Percentiles rank a stretch among this genome's conserved stretches.
These are phyloP conservation scores for Lizanozyma gosingica DNA, from an alignment of 1,139 yeast genomes.

Conservation along the genomic window DNA sequence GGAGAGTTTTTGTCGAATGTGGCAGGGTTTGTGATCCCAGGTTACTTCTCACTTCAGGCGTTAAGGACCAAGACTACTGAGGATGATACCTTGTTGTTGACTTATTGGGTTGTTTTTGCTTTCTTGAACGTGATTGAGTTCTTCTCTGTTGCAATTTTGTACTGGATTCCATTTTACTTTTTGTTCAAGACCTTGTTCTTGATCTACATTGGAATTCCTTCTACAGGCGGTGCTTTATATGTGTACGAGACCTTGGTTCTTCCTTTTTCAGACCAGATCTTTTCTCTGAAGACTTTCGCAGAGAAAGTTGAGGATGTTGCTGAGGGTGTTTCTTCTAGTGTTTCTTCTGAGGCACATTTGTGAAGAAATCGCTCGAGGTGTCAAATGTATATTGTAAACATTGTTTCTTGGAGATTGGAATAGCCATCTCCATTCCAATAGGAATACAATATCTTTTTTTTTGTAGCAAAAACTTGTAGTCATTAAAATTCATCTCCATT, in stretches of 20 bases:
- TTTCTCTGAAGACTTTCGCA: slow-evolving; percentile 23
- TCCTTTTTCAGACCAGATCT: slow-evolving; percentile 62
- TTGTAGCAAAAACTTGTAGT: too few species aligned
- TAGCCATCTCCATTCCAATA: too few species aligned
- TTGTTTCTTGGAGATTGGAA: too few species aligned
- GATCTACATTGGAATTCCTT: slow-evolving; percentile 82
- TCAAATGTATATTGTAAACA: too few species aligned
- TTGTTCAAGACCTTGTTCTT: slow-evolving; percentile 84
- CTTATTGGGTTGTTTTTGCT: slow-evolving; percentile 97
- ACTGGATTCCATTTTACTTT: slow-evolving; percentile 96
- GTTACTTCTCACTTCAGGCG: slow-evolving; percentile 81
- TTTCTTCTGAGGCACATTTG: too few species aligned
- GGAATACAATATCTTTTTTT: too few species aligned
- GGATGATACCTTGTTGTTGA: slow-evolving; percentile 81
- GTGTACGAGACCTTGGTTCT: slow-evolving; percentile 58
- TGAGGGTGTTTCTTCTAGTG: slow-evolving; percentile 40
- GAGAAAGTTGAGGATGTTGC: slow-evolving; percentile 36
- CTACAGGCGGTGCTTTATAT: slow-evolving; percentile 73
- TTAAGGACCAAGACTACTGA: slow-evolving; percentile 56
- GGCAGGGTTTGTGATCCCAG: slow-evolving; percentile 87
- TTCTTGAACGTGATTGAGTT: slow-evolving; percentile 84
- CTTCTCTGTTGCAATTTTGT: slow-evolving; percentile 88
- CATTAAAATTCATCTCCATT: too few species aligned
- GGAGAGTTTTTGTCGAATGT: slow-evolving; percentile 90
- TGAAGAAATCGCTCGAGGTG: too few species aligned